Base-by-base conservation (phyloP, 2,329 filamentous ascomycete genomes). In the Aspergillus udagawae region DNA sequence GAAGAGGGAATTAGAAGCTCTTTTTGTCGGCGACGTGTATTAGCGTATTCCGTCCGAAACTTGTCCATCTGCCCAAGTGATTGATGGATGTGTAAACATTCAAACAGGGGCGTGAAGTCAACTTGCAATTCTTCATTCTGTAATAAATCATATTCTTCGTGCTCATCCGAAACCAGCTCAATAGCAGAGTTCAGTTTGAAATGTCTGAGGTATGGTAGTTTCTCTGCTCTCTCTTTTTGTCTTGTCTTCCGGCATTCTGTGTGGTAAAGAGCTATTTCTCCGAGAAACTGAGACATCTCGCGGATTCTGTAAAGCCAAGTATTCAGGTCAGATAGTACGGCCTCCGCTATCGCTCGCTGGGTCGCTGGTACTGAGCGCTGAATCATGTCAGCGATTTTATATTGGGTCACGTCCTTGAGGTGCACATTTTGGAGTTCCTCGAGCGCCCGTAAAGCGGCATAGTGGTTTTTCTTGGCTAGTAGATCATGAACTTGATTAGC, bases 341-440 rank as follows among this genome's bases (percentile, higher is more conserved):
- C 92, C 75, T 97, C 93, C 3, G 93, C 93, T 56, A 99, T 97
- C 52, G 91, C 86, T 68, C 91, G 92, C 68, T 96, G 92, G 1
- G 92, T 97, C 3, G 90, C 87, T 1, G 94, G 94, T 32, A 97
- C 93, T 0, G 93, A 97, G 65, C 91, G 92, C 73, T 97, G 93
- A 63, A 99, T 97, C 79, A 96, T 86, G 70, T 95, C 91, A 32
- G 94, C 94, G 62, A 99, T 88, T 69, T 92, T 93, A 75, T 97
- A 95, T 63, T 97, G 91, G 1, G 91, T 95, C 8, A 96, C 91
- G 65, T 95, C 94, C 70, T 92, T 92, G 63, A 99, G 83, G 70
- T 97, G 91, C 63, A 99, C 92, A 74, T 96, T 97, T 71, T 97
- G 93, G 44, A 99, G 81, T 71, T 99, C 94, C 67, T 97, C 94